Evolutionary conservation across 2,329 filamentous ascomycete genomes (phyloP), one percentile per base, ranked within the genome.

Genomic region (Chaetomiaceae sp.): DNA sequence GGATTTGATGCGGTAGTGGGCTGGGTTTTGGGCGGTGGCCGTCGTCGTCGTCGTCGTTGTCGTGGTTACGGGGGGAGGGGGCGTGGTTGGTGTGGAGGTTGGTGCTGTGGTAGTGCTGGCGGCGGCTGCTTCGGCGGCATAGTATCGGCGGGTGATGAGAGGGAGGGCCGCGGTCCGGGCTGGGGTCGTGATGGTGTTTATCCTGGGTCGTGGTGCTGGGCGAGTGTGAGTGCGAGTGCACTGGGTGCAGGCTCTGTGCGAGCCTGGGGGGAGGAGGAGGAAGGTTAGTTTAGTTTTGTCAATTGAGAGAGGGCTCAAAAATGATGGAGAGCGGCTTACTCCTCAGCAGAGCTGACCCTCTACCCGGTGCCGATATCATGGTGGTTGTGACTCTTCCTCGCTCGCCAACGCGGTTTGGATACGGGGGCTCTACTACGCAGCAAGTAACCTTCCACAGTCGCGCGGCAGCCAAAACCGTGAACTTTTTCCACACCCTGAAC

Each of bases 351-450:
- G 72, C 71, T 62, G 74, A 71, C 54, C 80, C 79, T 74, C 80
- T 79, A 71, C 79, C 80, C 63, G 78, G 75, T 61, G 77, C 74
- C 60, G 77, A 72, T 80, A 84, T 80, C 54, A 51, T 73, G 55
- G 54, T 57, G 43, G 46, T 37, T 42, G 49, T 59, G 48, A 45
- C 34, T 37, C 38, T 45, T 48, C n/a, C 30, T 36, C 32, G 33
- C 13, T 20, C 48, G 43, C 43, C 44, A 48, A 57, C 51, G 51
- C 44, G 34, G 25, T 27, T 27, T 27, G 5, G 25, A 9, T 5
- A 27, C 9, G 25, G 25, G 25, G 25, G 5, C 25, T 5, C 25
- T 27, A 27, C n/a, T 27, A 5, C 9, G 25, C 5, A 9, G 5
- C 25, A 9, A 9, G 25, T 27, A 33, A 21, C 32, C 27, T 34